Percentiles rank a stretch among this genome's conserved stretches.
phyloP scores from a whole-genome alignment of 495 filamentous ascomycete genomes.

The Neurospora sublineolata region DNA sequence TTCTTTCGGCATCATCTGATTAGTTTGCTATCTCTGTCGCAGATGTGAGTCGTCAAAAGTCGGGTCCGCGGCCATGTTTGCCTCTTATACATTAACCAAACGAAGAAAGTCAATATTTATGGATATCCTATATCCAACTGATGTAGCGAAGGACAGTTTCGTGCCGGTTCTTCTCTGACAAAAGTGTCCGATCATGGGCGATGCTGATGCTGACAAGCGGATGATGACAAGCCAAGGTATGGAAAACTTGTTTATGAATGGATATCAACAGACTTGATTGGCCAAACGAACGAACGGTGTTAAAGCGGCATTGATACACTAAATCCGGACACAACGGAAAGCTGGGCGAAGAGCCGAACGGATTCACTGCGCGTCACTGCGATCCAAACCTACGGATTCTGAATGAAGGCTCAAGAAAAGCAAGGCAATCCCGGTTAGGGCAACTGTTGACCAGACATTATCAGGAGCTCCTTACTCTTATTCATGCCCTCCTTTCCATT shows the following conservation, averaged over 20 bases:
- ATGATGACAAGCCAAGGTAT: neutral
- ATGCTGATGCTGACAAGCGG: neutral
- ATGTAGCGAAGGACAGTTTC: neutral
- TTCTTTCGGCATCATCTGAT: neutral
- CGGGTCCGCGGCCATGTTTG: neutral
- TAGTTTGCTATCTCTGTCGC: neutral
- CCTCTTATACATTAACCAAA: neutral
- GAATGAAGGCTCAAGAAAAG: neutral
- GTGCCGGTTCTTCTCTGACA: neutral
- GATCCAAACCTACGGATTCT: neutral
- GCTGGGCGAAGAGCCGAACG: neutral
- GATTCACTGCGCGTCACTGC: neutral
- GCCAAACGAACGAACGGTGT: neutral
- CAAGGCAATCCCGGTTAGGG: neutral
- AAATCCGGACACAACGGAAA: neutral
- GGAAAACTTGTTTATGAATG: neutral
- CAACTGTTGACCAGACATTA: neutral
- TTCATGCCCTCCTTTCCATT: neutral
- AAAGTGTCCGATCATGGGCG: neutral
- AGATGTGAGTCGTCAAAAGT: neutral
- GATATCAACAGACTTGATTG: neutral
- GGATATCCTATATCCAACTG: neutral
- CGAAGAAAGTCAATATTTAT: neutral
- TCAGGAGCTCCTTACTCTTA: neutral
- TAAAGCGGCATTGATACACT: neutral